Conservation (phyloP, 2,329 filamentous ascomycete genomes). For the Neonectria punicea region DNA sequence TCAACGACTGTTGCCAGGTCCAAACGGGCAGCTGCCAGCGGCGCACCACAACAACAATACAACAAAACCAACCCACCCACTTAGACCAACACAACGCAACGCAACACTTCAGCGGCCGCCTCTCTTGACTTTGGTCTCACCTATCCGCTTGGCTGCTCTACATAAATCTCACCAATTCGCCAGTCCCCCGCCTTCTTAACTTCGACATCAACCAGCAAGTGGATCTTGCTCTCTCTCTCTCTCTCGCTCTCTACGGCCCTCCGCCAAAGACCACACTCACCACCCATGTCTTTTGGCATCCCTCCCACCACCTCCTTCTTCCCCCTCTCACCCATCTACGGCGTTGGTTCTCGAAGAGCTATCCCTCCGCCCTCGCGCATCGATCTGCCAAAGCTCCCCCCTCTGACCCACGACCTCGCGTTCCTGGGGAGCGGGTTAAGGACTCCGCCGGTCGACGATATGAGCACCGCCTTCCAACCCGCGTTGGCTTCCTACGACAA, state of each 20-base stretch:
- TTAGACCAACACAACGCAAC: slow-evolving; percentile 18
- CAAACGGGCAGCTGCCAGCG: slow-evolving; percentile 15
- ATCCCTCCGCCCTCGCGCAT: slow-evolving; percentile 30
- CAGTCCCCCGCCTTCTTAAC: not conserved
- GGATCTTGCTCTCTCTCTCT: not conserved
- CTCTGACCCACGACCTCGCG: slow-evolving; percentile 32
- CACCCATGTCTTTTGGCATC: slow-evolving; percentile 45
- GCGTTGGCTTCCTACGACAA: slow-evolving; percentile 59
- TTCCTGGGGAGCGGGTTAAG: slow-evolving; percentile 53
- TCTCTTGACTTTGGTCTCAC: slow-evolving; percentile 1
- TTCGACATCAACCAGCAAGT: not conserved
- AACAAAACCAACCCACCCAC: slow-evolving; percentile 23
- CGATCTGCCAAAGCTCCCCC: slow-evolving; percentile 38
- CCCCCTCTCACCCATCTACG: slow-evolving; percentile 37
- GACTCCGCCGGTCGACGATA: slow-evolving; percentile 63
- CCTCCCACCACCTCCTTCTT: slow-evolving; percentile 35
- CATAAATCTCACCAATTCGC: slow-evolving; percentile 1
- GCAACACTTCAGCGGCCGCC: not conserved
- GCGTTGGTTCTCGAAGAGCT: slow-evolving; percentile 33
- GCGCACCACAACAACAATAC: slow-evolving; percentile 4
- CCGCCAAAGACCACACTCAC: not conserved
- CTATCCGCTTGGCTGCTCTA: not conserved
- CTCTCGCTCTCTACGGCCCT: not conserved
- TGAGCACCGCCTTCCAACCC: slow-evolving; percentile 64
- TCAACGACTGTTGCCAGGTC: slow-evolving; percentile 26